phyloP scores from a whole-genome alignment of 192 early-diverging fungal species.

The Coemansia sp. region DNA sequence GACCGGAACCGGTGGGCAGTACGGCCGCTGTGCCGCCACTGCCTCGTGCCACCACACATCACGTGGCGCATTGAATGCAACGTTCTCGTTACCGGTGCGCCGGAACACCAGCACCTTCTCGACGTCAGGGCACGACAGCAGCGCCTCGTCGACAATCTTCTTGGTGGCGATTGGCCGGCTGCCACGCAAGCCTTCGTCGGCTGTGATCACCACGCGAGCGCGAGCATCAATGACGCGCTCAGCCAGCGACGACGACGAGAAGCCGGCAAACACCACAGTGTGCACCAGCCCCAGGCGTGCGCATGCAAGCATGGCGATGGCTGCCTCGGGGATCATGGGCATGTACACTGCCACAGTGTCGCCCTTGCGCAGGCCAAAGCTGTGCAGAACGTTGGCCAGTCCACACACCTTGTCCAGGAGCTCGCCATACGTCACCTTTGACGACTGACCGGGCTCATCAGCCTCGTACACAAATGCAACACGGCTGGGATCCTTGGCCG shows the following conservation, averaged over 20 bases:
- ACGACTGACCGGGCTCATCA: constrained; percentile 79
- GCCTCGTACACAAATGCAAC: constrained; percentile 86
- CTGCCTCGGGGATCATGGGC: constrained; percentile 96
- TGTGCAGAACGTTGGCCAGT: constrained; percentile 82
- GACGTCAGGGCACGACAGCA: constrained; percentile 75
- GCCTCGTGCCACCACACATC: constrained; percentile 98
- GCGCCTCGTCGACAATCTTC: constrained; percentile 90
- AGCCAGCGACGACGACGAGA: constrained; percentile 88
- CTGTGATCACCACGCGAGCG: constrained; percentile 82
- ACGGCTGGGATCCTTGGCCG: constrained; percentile 69
- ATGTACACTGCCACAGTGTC: constrained; percentile 96
- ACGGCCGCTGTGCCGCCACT: constrained; percentile 75
- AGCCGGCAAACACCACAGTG: constrained; percentile 96
- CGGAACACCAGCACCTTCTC: constrained; percentile 87
- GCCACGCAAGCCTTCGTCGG: constrained; percentile 93
- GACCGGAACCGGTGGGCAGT: constrained; percentile 84
- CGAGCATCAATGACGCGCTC: constrained; percentile 87
- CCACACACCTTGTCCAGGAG: constrained; percentile 80
- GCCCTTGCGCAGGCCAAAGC: constrained; percentile 85
- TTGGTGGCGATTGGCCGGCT: constrained; percentile 87
- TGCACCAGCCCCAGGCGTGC: constrained; percentile 90
- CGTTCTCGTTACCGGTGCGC: constrained; percentile 75
- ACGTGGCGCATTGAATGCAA: constrained; percentile 72
- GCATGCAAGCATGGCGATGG: constrained; percentile 91
- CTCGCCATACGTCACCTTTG: constrained; percentile 81